Base-by-base conservation (phyloP, 495 filamentous ascomycete genomes). In the Trypethelium eluteriae region DNA sequence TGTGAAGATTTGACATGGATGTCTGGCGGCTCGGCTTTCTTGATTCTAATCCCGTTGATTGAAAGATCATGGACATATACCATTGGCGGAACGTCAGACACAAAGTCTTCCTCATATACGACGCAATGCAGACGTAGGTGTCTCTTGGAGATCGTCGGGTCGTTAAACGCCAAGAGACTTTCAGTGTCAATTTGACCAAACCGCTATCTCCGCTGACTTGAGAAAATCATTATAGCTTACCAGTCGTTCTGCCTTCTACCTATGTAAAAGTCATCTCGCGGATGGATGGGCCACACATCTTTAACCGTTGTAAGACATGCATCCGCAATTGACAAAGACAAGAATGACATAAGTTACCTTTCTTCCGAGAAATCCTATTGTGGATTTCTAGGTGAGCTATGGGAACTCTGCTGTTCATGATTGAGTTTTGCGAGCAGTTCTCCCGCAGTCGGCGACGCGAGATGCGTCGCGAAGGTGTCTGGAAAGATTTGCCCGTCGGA, bases 61-160 rank as follows among this genome's bases (percentile, higher is more conserved):
- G 78, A 80, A 12, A 79, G 63, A 62, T 77, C 78, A 32, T 74
- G 69, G 32, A 71, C 75, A 62, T 80, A 80, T 10, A 80, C 71
- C 34, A 80, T 68, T 9, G 78, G 76, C 0, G 70, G 47, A n/a
- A 76, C 69, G 2, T 69, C 70, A 10, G 64, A 49, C 2, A 65
- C 64, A 38, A 38, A 16, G 25, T 70, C 59, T 32, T 72, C 47
- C 25, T 77, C 78, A 66, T 74, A 78, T 5, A 75, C 18, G 50
- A 79, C 67, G 65, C 74, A 73, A 65, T 76, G 73, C 62, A 80
- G 70, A 12, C 73, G 70, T 18, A 80, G 66, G 68, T 80, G 78
- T 53, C 69, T 70, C 46, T 76, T 74, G 6, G 78, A 79, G 38
- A 79, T 75, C 50, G 63, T 74, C 6, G 64, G 65, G 47, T 79